Percentiles rank a stretch among this genome's conserved stretches.
Evolutionary conservation across 805 yeast species (phyloP).

Genomic region (Saccharomyces paradoxus): DNA sequence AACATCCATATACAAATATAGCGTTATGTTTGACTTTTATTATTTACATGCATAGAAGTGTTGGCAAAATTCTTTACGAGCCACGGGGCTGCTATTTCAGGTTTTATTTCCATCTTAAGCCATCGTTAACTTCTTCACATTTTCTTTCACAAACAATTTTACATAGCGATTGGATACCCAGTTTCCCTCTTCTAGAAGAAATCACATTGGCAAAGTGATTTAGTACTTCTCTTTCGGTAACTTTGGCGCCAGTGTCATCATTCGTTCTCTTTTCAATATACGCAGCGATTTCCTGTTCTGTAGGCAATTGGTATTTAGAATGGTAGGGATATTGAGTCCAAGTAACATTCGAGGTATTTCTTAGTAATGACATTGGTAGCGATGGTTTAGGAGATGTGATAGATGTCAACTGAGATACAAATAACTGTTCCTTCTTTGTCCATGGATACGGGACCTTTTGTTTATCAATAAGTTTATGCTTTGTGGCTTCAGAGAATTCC

Average conservation of each 20-base stretch:
- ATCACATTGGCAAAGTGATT: constrained; percentile 42
- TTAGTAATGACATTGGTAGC: constrained; percentile 26
- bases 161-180: constrained; percentile 18
- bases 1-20: background rate
- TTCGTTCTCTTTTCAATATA: constrained; percentile 53
- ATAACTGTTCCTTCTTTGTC: constrained; percentile 31
- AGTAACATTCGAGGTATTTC: constrained; percentile 27
- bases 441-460: constrained; percentile 42
- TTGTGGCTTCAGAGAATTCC: constrained; percentile 65
- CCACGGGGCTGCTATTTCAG: background rate
- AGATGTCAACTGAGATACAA: constrained; percentile 13
- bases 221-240: constrained; percentile 58
- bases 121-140: background rate
- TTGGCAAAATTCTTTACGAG: background rate
- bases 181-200: constrained; percentile 20
- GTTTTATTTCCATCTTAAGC: constrained; percentile 1
- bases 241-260: constrained; percentile 57
- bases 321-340: constrained; percentile 38
- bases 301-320: constrained; percentile 63
- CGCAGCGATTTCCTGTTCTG: constrained; percentile 52
- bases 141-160: constrained; percentile 12
- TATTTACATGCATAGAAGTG: constrained; percentile 1
- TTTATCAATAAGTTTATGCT: constrained; percentile 55
- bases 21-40: background rate
- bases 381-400: constrained; percentile 29